Evolutionary conservation across 2,329 filamentous ascomycete genomes (phyloP).

Genomic region (Onygenales sp.): DNA sequence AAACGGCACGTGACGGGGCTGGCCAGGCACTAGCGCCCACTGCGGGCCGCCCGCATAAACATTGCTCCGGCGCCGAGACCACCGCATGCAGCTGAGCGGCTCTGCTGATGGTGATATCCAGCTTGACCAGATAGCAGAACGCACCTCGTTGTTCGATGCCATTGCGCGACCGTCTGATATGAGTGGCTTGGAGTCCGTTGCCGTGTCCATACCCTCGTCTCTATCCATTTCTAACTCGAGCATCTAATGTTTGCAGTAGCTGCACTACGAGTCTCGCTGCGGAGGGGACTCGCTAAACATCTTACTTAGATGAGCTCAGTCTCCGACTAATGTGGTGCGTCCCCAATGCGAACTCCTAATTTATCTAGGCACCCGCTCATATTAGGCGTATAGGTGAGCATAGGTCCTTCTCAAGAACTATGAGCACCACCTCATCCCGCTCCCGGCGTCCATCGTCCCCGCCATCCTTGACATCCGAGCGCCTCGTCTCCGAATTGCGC

Average conservation of each 20-base stretch:
- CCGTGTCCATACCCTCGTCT: too few species aligned
- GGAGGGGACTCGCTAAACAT: slow-evolving; percentile 17
- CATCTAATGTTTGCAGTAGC: slow-evolving; percentile 1
- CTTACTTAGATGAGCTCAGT: slow-evolving; percentile 4
- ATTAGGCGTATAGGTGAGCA: slow-evolving; percentile 15
- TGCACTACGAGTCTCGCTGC: slow-evolving; percentile 1
- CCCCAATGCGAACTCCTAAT: neutral
- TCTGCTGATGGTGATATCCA: neutral
- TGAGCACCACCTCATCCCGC: slow-evolving; percentile 9
- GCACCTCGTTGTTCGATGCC: too few species aligned
- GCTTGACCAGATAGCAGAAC: too few species aligned
- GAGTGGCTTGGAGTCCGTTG: too few species aligned
- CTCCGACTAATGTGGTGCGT: too few species aligned
- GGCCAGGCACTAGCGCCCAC: neutral
- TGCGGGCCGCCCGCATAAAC: neutral
- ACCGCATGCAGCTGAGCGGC: neutral
- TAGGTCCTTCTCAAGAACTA: slow-evolving; percentile 12
- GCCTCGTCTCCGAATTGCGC: slow-evolving; percentile 26
- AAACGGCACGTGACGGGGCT: neutral
- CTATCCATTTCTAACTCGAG: neutral
- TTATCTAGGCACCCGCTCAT: neutral
- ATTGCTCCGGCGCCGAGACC: neutral
- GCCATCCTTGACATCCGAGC: slow-evolving; percentile 19
- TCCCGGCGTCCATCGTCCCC: slow-evolving; percentile 9
- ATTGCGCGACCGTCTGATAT: too few species aligned